These are phyloP conservation scores for Xylariaceae sp. DNA, from an alignment of 2,329 filamentous ascomycete species.

Conservation along the genomic window DNA sequence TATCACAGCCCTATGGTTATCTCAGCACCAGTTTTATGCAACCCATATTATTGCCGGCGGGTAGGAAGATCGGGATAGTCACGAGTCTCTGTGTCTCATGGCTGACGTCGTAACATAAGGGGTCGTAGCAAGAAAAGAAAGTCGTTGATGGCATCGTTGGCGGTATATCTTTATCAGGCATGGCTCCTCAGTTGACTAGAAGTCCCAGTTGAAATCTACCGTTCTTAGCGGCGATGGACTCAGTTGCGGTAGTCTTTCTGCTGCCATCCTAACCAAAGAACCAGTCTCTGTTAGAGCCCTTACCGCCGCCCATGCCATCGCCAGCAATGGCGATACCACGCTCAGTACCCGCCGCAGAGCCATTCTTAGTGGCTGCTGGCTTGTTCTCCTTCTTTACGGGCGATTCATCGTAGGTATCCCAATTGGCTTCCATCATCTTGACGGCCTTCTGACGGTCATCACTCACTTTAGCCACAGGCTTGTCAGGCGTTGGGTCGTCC, in stretches of 20 bases:
- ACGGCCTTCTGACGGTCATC: slow-evolving; percentile 63
- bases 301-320: slow-evolving; percentile 62
- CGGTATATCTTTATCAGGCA: slow-evolving; percentile 2
- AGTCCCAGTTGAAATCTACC: slow-evolving; percentile 33
- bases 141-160: not conserved
- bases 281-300: slow-evolving; percentile 52
- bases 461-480: slow-evolving; percentile 40
- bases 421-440: slow-evolving; percentile 66
- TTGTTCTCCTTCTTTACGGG: slow-evolving; percentile 52
- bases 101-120: slow-evolving; percentile 30
- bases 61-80: not conserved
- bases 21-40: not conserved
- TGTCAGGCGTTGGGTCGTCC: slow-evolving; percentile 56
- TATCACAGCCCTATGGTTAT: no score
- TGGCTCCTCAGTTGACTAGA: slow-evolving; percentile 25
- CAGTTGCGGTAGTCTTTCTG: slow-evolving; percentile 32
- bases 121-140: slow-evolving; percentile 17
- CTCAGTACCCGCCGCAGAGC: slow-evolving; percentile 30
- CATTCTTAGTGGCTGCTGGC: slow-evolving; percentile 20
- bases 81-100: slow-evolving; percentile 16
- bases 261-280: slow-evolving; percentile 50
- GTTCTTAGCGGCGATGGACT: slow-evolving; percentile 27
- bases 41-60: not conserved
- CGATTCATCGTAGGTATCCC: slow-evolving; percentile 52
- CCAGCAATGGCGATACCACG: slow-evolving; percentile 48